Conservation (phyloP, 176 grass and related monocot genomes). For the Aegilops bicornis region DNA sequence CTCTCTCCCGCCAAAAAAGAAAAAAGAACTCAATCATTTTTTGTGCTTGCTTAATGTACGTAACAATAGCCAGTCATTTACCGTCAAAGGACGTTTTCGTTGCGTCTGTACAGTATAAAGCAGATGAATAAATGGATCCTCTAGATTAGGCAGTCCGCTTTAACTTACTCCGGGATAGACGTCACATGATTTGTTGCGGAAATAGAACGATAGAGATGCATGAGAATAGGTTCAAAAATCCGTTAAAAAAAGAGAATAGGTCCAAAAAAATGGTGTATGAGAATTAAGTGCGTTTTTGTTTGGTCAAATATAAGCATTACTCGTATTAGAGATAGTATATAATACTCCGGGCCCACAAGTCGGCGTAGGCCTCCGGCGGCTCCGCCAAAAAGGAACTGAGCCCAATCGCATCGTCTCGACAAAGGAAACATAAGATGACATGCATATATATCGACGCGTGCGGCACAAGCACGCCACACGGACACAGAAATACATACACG, state of each 20-base stretch:
- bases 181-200: neutral
- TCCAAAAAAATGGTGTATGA: too few relatives aligned
- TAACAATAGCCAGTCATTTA: too few relatives aligned
- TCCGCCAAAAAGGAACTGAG: neutral
- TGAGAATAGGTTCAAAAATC: neutral
- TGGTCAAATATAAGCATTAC: too few relatives aligned
- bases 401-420: neutral
- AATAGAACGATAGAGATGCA: neutral
- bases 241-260: too few relatives aligned
- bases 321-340: neutral
- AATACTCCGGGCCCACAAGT: neutral
- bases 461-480: neutral
- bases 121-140: neutral
- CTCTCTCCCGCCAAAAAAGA: too few relatives aligned
- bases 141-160: neutral
- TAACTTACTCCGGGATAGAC: neutral
- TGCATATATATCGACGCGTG: neutral
- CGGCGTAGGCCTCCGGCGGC: neutral
- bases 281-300: too few relatives aligned
- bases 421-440: constrained; percentile 2
- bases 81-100: too few relatives aligned
- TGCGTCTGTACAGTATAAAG: too few relatives aligned
- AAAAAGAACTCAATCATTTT: too few relatives aligned
- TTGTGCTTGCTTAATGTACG: too few relatives aligned
- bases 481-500: neutral